Evolutionary conservation across 805 yeast species (phyloP), one percentile per base, ranked within the genome.

Genomic region (Kuraishia hungarica): DNA sequence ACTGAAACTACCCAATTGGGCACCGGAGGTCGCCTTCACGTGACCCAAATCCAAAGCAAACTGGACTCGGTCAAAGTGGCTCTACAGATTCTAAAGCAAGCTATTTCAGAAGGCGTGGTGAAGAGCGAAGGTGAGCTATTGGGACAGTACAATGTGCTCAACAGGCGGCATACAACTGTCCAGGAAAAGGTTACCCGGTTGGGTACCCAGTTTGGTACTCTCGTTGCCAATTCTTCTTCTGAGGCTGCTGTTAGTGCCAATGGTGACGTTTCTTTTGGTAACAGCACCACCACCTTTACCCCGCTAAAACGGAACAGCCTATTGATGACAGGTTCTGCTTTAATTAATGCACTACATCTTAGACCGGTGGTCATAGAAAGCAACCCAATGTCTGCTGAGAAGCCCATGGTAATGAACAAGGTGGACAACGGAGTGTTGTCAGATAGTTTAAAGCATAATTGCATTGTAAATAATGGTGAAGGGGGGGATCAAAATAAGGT

Each of bases 331-430:
- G 60, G 59, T 10, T 39, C 51, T n/a, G 39, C 55, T 4, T 24
- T 58, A 6, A 35, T 48, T 13, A 52, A 29, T 11, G 63, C 67
- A 17, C 47, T 66, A 43, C 57, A 62, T 24, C 46, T 67, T 39
- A 57, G 57, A 39, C 68, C 70, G 7, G 61, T 65, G 2, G 55
- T 64, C 52, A 58, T 65, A 35, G 68, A 64, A 47, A 60, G 59
- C 53, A 64, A 65, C 51, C 68, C 69, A 4, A 58, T 60, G 4
- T 64, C 67, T 5, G 62, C 66, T 1, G 61, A 57, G 53, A 64
- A 62, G 51, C 58, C 71, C 72, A 20, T n/a, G n/a, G n/a, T 43
- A 19, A 6, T 23, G 23, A 20, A 20, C 8, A 15, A 22, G 53
- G 24, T 24, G 26, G 49, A 19, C 8, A 10, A 11, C 19, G 43